Conservation (phyloP, 345 rosid species). For the Geranium rotundifolium region DNA sequence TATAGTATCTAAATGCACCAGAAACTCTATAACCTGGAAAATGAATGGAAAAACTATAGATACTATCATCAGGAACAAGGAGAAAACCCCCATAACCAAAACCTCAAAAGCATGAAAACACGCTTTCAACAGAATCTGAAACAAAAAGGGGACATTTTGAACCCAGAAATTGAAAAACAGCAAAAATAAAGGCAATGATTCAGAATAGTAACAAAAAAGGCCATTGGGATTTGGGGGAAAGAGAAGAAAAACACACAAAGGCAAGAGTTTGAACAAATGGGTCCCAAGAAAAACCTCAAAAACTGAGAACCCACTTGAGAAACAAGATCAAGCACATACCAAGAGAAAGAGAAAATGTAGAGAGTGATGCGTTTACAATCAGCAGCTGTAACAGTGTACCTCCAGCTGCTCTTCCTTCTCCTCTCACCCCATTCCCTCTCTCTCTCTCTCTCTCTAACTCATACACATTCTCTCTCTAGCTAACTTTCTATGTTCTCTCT, state of each 20-base stretch:
- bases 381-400: constrained; percentile 31
- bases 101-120: neutral
- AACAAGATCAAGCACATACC: constrained; percentile 9
- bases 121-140: neutral
- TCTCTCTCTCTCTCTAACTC: constrained; percentile 25
- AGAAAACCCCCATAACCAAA: neutral
- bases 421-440: constrained; percentile 6
- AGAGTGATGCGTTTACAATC: constrained; percentile 10
- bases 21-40: neutral
- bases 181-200: neutral
- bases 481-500: neutral
- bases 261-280: neutral
- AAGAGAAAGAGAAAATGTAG: constrained; percentile 4
- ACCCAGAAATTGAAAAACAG: neutral
- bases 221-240: neutral
- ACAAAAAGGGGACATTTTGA: neutral
- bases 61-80: neutral
- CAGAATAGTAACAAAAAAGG: neutral
- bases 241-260: neutral
- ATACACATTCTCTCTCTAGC: neutral
- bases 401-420: constrained; percentile 38
- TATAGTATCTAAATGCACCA: neutral
- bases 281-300: neutral
- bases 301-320: neutral
- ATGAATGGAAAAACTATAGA: neutral